These are phyloP conservation scores for Myxozyma melibiosi DNA, from an alignment of 805 yeast genomes.

Conservation along the genomic window DNA sequence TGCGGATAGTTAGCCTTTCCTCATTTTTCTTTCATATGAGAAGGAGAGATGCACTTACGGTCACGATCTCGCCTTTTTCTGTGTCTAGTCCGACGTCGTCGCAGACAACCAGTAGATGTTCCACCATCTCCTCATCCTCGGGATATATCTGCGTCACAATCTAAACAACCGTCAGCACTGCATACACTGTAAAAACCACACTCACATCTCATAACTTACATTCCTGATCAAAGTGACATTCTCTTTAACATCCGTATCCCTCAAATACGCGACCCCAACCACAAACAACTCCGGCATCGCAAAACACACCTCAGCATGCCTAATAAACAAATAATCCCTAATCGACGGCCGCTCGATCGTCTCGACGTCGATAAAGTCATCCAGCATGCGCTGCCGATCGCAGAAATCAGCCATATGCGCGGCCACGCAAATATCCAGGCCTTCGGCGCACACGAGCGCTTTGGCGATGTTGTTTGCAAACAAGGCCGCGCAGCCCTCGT, in stretches of 20 bases:
- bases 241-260: slow-evolving; percentile 30
- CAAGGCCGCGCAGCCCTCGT: slow-evolving; percentile 39
- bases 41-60: slow-evolving; percentile 8
- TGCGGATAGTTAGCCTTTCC: background rate
- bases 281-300: slow-evolving; percentile 27
- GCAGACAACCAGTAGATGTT: slow-evolving; percentile 19
- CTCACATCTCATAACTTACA: slow-evolving; percentile 2
- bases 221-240: slow-evolving; percentile 32
- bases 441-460: slow-evolving; percentile 31
- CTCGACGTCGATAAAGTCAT: slow-evolving; percentile 34
- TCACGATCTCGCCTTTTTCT: slow-evolving; percentile 13
- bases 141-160: slow-evolving; percentile 26
- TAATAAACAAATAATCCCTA: slow-evolving; percentile 36
- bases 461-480: slow-evolving; percentile 36
- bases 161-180: background rate
- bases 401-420: slow-evolving; percentile 40
- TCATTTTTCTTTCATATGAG: too few species aligned
- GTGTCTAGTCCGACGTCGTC: slow-evolving; percentile 22
- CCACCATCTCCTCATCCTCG: slow-evolving; percentile 16
- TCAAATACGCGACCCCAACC: slow-evolving; percentile 38
- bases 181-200: background rate
- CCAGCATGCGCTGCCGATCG: slow-evolving; percentile 37
- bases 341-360: slow-evolving; percentile 25
- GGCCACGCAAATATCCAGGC: slow-evolving; percentile 38
- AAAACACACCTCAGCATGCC: slow-evolving; percentile 37